phyloP scores from a whole-genome alignment of 345 rosid species.

The Eucalyptus lansdowneana region DNA sequence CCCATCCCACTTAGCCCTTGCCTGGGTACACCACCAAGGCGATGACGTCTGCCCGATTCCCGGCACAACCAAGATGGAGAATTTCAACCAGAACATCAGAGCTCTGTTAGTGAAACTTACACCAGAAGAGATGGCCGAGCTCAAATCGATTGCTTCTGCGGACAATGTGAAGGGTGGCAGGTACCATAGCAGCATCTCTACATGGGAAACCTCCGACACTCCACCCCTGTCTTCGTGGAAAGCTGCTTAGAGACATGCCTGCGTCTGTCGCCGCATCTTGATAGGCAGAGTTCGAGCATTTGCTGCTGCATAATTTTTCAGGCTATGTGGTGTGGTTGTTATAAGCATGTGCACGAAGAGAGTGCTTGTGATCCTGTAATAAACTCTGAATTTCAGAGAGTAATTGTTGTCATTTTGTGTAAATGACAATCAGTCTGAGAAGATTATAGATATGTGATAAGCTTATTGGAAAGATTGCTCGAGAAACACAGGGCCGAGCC shows the following conservation, averaged over 20 bases:
- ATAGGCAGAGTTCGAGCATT: background rate
- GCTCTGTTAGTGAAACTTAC: constrained; percentile 42
- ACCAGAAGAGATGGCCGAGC: constrained; percentile 43
- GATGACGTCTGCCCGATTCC: background rate
- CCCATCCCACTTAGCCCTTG: background rate
- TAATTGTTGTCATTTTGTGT: background rate
- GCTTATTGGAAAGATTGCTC: background rate
- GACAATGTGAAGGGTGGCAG: constrained; percentile 34
- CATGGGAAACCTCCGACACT: constrained; percentile 33
- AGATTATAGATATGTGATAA: background rate
- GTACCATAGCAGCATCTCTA: background rate
- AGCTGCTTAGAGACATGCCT: background rate
- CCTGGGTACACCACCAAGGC: constrained; percentile 1
- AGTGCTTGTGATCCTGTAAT: too few relatives aligned
- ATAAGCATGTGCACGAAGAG: background rate
- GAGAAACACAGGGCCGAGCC: background rate
- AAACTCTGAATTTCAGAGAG: too few relatives aligned
- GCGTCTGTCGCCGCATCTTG: background rate
- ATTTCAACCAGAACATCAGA: constrained; percentile 7
- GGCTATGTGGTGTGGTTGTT: background rate
- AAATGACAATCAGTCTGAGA: background rate
- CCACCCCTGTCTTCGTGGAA: constrained; percentile 51
- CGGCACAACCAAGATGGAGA: background rate
- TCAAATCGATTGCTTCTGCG: constrained; percentile 30
- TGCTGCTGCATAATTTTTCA: background rate